Base-by-base conservation (phyloP, 2,329 filamentous ascomycete genomes). In the Epichloe hybrida region DNA sequence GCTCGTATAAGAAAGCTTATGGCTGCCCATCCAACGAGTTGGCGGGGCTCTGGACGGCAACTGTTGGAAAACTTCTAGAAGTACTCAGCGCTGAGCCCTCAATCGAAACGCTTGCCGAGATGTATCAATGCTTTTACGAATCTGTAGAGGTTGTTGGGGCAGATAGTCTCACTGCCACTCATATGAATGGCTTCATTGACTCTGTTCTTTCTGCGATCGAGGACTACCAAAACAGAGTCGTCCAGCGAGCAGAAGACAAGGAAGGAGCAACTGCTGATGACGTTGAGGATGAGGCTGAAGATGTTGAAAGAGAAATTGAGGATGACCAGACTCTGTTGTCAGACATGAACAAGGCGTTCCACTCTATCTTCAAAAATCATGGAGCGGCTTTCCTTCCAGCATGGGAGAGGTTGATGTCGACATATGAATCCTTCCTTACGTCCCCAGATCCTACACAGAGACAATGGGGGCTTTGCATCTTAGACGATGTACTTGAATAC, bases 121-220 rank as follows among this genome's bases (percentile, higher is more conserved):
- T 98, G 88, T 98, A 96, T 69, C 91, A 97, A 68, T 98, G 93
- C 73, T 98, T 98, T 74, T 98, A 98, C 67, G 93, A 98, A 67
- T 95, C 88, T 27, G 83, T 98, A 7, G 91, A 97, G 70, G 90
- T 96, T 21, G 80, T 95, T 57, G 91, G 91, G 53, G 88, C 87
- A 68, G 82, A 86, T 59, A 91, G 84, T 63, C 76, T 98, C 45
- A 87, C 77, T 5, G 73, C 76, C 39, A 76, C 83, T 39, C 86
- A 95, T 65, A 90, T 98, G 85, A 74, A 76, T 52, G 80, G 81
- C 43, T 98, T 97, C 67, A 91, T 97, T 59, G 83, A 89, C 56
- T 84, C 86, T 1, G 88, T 90, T 45, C 80, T 84, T 62, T 89
- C 84, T 12, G 86, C 93, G 4, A 78, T 98, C 8, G 84, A 94